Evolutionary conservation across 768 basidiomycete genomes (phyloP).

Genomic region (Mycena galopus): DNA sequence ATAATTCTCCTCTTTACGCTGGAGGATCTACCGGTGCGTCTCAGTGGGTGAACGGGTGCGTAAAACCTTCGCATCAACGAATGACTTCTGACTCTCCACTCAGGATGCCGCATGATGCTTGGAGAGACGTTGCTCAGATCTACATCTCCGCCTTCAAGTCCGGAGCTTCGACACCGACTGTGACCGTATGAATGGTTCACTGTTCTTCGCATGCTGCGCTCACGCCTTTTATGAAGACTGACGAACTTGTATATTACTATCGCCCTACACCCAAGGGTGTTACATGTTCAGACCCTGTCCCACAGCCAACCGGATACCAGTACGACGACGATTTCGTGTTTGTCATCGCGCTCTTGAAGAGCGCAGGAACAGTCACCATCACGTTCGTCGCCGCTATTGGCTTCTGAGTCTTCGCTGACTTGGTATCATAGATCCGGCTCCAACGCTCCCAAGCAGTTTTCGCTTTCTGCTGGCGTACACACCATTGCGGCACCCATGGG

Average conservation of each 20-base stretch:
- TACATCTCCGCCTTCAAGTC: conserved; percentile 3
- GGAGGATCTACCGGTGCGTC: background rate
- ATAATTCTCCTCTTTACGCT: conserved; percentile 1
- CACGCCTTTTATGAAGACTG: background rate
- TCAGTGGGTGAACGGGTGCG: background rate
- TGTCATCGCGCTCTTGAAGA: background rate
- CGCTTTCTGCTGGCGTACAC: background rate
- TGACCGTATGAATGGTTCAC: background rate
- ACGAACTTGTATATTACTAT: conserved; percentile 4
- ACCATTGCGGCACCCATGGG: background rate
- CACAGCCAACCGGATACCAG: background rate
- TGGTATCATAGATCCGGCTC: conserved; percentile 1
- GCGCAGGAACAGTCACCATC: background rate
- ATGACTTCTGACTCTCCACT: background rate
- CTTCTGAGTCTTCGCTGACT: no score
- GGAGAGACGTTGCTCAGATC: background rate
- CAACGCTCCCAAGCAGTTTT: background rate
- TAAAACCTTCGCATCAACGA: background rate
- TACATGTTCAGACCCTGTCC: background rate
- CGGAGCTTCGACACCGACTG: background rate
- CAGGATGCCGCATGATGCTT: conserved; percentile 1
- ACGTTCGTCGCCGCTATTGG: background rate
- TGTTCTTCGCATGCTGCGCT: background rate
- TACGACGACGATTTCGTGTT: background rate
- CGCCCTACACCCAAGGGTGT: background rate